phyloP scores from a whole-genome alignment of 345 rosid genomes.

The Microcos paniculata region DNA sequence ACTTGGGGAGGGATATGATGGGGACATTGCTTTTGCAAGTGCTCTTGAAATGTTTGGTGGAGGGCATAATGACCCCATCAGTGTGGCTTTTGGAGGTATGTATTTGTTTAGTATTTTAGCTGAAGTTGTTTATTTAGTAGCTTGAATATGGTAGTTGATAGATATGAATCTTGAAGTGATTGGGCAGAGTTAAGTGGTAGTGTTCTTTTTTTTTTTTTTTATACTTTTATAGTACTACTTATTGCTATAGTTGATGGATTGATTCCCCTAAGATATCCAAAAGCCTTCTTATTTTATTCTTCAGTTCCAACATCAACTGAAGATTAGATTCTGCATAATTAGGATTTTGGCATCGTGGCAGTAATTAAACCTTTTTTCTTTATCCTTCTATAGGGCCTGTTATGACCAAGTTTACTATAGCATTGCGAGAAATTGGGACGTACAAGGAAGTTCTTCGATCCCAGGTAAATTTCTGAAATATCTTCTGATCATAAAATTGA shows the following conservation, averaged over 20 bases:
- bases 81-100: constrained; percentile 98
- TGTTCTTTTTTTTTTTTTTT: not conserved
- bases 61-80: constrained; percentile 97
- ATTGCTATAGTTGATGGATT: not conserved
- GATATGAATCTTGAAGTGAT: constrained; percentile 12
- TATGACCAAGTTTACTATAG: constrained; percentile 98
- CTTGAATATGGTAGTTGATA: not conserved
- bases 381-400: constrained; percentile 70
- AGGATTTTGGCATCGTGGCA: not conserved
- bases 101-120: not conserved
- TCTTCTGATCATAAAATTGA: constrained; percentile 3
- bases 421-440: constrained; percentile 97
- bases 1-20: constrained; percentile 95
- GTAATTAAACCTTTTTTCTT: constrained; percentile 24
- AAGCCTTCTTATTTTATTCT: not conserved
- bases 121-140: not conserved
- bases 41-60: constrained; percentile 97
- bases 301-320: not conserved
- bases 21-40: constrained; percentile 95
- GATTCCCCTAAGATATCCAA: constrained; percentile 1
- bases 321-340: not conserved
- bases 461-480: constrained; percentile 50
- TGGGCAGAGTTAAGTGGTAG: not conserved
- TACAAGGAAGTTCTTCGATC: constrained; percentile 98
- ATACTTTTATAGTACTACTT: not conserved